Conservation (phyloP, 345 rosid species). For the Syzygium jambos region DNA sequence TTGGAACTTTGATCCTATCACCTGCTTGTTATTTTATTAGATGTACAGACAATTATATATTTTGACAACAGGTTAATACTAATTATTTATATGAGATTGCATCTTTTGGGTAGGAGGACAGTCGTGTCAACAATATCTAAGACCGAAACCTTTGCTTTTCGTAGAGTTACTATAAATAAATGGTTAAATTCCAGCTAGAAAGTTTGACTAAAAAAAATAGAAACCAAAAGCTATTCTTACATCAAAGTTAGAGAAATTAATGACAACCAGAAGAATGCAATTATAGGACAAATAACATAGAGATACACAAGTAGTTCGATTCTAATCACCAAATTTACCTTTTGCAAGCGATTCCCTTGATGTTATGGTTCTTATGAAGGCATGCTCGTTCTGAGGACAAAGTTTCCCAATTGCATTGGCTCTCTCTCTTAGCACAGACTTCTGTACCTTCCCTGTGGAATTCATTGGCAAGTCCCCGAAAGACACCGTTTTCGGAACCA, state of each 20-base stretch:
- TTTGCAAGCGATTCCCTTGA: background rate
- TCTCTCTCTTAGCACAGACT: conserved; percentile 28
- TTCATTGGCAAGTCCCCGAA: conserved; percentile 43
- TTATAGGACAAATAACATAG: too few relatives aligned
- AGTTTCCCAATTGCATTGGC: conserved; percentile 18
- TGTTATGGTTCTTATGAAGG: background rate
- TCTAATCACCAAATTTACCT: too few relatives aligned
- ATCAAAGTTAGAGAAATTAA: too few relatives aligned
- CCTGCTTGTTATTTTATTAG: too few relatives aligned
- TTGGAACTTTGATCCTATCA: background rate
- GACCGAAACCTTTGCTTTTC: background rate
- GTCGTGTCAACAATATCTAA: background rate
- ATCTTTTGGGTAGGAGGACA: background rate
- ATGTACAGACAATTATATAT: too few relatives aligned
- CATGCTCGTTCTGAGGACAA: background rate
- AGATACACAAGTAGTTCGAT: too few relatives aligned
- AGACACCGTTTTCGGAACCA: conserved; percentile 23
- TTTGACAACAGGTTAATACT: background rate
- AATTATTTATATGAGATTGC: background rate
- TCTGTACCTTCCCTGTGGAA: conserved; percentile 43
- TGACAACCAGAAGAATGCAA: too few relatives aligned
- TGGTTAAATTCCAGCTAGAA: too few relatives aligned
- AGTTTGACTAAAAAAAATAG: too few relatives aligned
- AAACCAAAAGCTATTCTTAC: too few relatives aligned
- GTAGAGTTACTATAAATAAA: background rate